Conservation (phyloP, 805 yeast genomes). For the Metschnikowia gelsemii region DNA sequence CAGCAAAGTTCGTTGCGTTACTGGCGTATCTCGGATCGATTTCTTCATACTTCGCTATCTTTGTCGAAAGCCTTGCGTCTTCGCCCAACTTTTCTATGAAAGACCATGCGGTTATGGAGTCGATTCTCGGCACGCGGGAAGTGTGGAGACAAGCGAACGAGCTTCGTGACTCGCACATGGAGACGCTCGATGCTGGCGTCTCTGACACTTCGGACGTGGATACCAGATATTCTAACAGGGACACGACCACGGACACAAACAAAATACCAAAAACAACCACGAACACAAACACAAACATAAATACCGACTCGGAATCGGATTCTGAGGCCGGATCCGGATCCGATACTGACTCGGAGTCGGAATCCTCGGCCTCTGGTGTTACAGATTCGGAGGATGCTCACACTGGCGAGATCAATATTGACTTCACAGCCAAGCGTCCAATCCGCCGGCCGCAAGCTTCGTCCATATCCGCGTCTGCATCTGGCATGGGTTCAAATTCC, state of each 20-base stretch:
- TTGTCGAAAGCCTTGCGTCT: constrained; percentile 53
- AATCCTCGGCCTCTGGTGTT: constrained; percentile 9
- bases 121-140: constrained; percentile 76
- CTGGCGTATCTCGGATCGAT: constrained; percentile 78
- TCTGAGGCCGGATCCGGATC: too few relatives aligned
- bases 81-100: constrained; percentile 67
- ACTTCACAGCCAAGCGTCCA: constrained; percentile 47
- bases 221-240: too few relatives aligned
- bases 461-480: too few relatives aligned
- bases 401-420: constrained; percentile 46
- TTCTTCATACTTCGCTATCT: constrained; percentile 73
- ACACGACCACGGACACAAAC: too few relatives aligned
- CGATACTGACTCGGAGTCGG: neutral
- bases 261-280: too few relatives aligned
- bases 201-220: too few relatives aligned
- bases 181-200: too few relatives aligned
- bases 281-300: too few relatives aligned
- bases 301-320: too few relatives aligned
- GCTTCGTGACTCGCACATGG: constrained; percentile 8
- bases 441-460: constrained; percentile 46
- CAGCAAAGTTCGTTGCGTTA: constrained; percentile 66
- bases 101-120: constrained; percentile 87
- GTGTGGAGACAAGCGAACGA: constrained; percentile 82
- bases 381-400: constrained; percentile 9
- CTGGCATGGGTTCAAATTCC: too few relatives aligned